Conservation (phyloP, 495 filamentous ascomycete genomes). For the Sordaria brevicollis region DNA sequence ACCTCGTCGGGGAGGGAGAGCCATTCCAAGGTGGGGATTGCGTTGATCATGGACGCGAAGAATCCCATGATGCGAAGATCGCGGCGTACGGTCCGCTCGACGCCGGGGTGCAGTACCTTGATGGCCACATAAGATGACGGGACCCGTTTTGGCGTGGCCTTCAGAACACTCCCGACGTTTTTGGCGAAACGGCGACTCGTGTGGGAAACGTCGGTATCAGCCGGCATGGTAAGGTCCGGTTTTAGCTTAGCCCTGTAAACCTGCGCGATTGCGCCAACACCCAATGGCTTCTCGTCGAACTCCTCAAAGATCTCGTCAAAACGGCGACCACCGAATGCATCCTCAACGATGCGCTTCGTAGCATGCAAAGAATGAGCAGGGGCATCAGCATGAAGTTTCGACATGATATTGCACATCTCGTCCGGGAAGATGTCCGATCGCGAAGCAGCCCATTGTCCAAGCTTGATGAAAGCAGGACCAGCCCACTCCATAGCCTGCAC, state of each 20-base stretch:
- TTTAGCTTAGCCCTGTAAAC: slow-evolving; percentile 95
- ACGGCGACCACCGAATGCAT: slow-evolving; percentile 66
- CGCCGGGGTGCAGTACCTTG: slow-evolving; percentile 89
- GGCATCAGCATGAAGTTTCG: slow-evolving; percentile 85
- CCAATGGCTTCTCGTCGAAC: slow-evolving; percentile 82
- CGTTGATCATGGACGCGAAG: slow-evolving; percentile 77
- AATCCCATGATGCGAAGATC: slow-evolving; percentile 91
- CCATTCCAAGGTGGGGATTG: slow-evolving; percentile 94
- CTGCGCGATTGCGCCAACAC: slow-evolving; percentile 94
- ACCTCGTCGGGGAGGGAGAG: slow-evolving; percentile 94
- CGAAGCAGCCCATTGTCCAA: slow-evolving; percentile 98
- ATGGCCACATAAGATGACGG: slow-evolving; percentile 91
- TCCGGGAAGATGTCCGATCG: slow-evolving; percentile 95
- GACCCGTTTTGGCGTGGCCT: slow-evolving; percentile 71
- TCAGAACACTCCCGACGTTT: slow-evolving; percentile 78
- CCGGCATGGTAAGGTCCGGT: slow-evolving; percentile 56
- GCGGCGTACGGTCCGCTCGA: slow-evolving; percentile 78
- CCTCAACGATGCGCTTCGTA: slow-evolving; percentile 67
- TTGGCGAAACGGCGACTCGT: slow-evolving; percentile 46
- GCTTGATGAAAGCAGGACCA: slow-evolving; percentile 97
- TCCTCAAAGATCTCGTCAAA: slow-evolving; percentile 97
- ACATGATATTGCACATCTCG: slow-evolving; percentile 88
- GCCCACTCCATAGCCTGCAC: slow-evolving; percentile 86
- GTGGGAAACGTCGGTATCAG: slow-evolving; percentile 48
- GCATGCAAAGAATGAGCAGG: slow-evolving; percentile 77